A percentile compares a stretch with the other conserved stretches of the same genome.
Conservation (phyloP, 495 filamentous ascomycete genomes). For the Astrothelium macrocarpum region DNA sequence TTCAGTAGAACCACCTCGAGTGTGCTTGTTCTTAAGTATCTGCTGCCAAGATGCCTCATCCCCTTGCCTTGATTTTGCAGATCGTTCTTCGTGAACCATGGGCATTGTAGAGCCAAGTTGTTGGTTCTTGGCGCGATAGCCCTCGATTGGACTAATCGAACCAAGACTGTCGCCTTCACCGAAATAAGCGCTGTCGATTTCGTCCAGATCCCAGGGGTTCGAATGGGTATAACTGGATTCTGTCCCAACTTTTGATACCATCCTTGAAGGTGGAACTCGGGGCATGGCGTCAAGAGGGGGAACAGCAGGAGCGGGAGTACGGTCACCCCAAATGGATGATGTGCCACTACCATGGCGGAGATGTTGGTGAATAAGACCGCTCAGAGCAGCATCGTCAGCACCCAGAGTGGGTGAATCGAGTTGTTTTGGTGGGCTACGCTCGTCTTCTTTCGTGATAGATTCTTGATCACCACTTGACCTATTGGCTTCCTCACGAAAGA, state of each 20-base stretch:
- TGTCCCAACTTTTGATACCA: slow-evolving; percentile 10
- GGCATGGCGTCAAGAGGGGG: not conserved
- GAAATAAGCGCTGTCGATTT: slow-evolving; percentile 38
- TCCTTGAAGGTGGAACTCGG: slow-evolving; percentile 2
- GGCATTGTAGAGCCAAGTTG: slow-evolving; percentile 5
- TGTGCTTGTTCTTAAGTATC: slow-evolving; percentile 36
- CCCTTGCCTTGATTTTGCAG: slow-evolving; percentile 10
- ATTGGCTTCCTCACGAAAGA: not conserved
- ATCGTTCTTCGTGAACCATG: slow-evolving; percentile 19
- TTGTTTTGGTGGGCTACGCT: slow-evolving; percentile 4
- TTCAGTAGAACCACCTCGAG: slow-evolving; percentile 47
- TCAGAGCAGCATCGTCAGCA: slow-evolving; percentile 55
- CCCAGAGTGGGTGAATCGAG: slow-evolving; percentile 76
- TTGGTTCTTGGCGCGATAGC: slow-evolving; percentile 15
- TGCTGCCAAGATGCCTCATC: slow-evolving; percentile 31
- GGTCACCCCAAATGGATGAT: slow-evolving; percentile 53
- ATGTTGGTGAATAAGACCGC: slow-evolving; percentile 76
- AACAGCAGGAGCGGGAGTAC: not conserved
- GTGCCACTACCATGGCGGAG: slow-evolving; percentile 70
- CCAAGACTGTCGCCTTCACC: slow-evolving; percentile 27
- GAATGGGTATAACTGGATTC: slow-evolving; percentile 33
- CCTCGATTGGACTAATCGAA: slow-evolving; percentile 22
- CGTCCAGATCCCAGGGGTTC: slow-evolving; percentile 47
- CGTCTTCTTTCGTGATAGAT: not conserved
- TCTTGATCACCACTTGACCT: not conserved